Evolutionary conservation across 306 rosid species (phyloP).

Genomic region (Vigna hirtella): DNA sequence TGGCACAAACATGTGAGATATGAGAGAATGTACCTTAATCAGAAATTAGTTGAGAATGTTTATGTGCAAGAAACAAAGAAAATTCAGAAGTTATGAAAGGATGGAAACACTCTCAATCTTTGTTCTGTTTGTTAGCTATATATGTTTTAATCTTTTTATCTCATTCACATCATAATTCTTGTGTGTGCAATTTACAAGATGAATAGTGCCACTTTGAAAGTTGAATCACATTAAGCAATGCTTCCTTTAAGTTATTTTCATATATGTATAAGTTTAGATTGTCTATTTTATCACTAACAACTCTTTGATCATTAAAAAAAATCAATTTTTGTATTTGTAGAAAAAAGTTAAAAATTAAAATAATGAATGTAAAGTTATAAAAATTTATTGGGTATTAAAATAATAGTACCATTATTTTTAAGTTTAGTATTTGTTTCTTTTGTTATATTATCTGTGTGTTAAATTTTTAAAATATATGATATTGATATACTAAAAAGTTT

Average conservation of each 20-base stretch:
- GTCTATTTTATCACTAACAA: too few relatives aligned
- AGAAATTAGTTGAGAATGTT: slow-evolving; percentile 42
- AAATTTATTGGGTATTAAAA: too few relatives aligned
- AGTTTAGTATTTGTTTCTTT: too few relatives aligned
- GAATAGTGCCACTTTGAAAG: slow-evolving; percentile 11
- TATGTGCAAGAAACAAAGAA: slow-evolving; percentile 17
- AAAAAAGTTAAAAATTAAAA: too few relatives aligned
- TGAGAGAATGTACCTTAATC: neutral
- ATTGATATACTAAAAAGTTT: too few relatives aligned
- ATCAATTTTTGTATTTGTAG: too few relatives aligned
- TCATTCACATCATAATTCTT: neutral
- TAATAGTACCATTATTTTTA: too few relatives aligned
- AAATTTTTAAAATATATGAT: too few relatives aligned
- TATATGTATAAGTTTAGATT: too few relatives aligned
- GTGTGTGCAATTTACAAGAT: slow-evolving; percentile 32
- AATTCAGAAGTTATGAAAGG: slow-evolving; percentile 15
- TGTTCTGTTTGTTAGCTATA: neutral
- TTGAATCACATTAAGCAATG: slow-evolving; percentile 15
- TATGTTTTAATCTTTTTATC: neutral
- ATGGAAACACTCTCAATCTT: neutral
- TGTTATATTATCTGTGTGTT: too few relatives aligned
- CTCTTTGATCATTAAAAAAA: too few relatives aligned
- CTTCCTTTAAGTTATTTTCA: neutral
- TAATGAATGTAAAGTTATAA: too few relatives aligned
- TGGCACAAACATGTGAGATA: slow-evolving; percentile 13